Evolutionary conservation across 257 asterid genomes (phyloP).

Genomic region (Ilex aquifolium): DNA sequence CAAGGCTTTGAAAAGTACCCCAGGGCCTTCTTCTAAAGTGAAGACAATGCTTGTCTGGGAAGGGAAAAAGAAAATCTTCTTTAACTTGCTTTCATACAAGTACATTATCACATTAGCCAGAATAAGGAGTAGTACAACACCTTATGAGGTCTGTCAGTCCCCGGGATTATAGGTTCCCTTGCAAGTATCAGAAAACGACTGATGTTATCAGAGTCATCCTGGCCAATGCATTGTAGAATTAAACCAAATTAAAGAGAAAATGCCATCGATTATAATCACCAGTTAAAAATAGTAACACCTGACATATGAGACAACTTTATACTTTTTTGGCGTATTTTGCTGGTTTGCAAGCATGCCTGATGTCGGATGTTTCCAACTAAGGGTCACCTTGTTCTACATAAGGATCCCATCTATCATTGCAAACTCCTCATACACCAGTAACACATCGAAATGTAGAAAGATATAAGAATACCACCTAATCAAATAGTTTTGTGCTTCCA

Average conservation of each 20-base stretch:
- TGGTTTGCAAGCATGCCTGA: no score
- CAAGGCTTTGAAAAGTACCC: slow-evolving; percentile 90
- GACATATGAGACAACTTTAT: no score
- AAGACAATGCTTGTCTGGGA: slow-evolving; percentile 85
- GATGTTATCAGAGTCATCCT: slow-evolving; percentile 71
- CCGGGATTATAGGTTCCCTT: slow-evolving; percentile 50
- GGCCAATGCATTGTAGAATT: slow-evolving; percentile 26
- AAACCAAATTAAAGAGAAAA: slow-evolving; percentile 10
- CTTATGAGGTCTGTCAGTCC: slow-evolving; percentile 37
- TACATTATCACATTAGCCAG: background rate
- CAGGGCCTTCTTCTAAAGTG: slow-evolving; percentile 94
- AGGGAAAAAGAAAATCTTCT: slow-evolving; percentile 4
- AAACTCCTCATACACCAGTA: no score
- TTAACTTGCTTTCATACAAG: slow-evolving; percentile 2
- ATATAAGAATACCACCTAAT: no score
- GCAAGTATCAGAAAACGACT: slow-evolving; percentile 90
- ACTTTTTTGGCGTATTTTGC: no score
- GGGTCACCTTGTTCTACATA: no score
- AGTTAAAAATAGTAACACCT: background rate
- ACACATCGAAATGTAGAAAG: no score
- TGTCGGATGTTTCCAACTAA: no score
- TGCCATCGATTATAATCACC: background rate
- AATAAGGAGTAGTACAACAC: slow-evolving; percentile 15
- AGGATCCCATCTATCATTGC: no score
- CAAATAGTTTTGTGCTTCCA: no score